These are phyloP conservation scores for Magnusiomyces starmeri DNA, from an alignment of 1,139 yeast species.

Conservation along the genomic window DNA sequence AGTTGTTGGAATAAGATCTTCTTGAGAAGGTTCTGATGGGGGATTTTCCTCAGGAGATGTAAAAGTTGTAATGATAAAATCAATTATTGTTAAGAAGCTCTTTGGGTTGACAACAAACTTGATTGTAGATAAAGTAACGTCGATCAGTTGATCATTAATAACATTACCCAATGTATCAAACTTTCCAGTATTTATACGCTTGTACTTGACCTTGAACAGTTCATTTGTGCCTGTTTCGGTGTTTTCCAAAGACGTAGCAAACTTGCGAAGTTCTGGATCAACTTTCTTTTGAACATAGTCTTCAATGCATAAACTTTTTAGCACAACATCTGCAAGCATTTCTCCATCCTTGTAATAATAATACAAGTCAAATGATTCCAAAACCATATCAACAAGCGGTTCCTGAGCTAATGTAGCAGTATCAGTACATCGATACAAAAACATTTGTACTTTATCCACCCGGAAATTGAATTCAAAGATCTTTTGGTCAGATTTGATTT, in stretches of 20 bases:
- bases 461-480: constrained; percentile 63
- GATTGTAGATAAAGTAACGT: constrained; percentile 73
- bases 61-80: constrained; percentile 78
- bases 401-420: constrained; percentile 55
- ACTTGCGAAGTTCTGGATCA: constrained; percentile 55
- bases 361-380: constrained; percentile 56
- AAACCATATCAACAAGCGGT: constrained; percentile 62
- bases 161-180: constrained; percentile 16
- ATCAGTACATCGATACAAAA: constrained; percentile 62
- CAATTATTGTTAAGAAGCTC: constrained; percentile 69
- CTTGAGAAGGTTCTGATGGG: neutral
- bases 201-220: constrained; percentile 56
- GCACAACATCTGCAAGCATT: constrained; percentile 57
- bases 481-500: constrained; percentile 50
- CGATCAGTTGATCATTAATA: constrained; percentile 69
- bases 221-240: constrained; percentile 36
- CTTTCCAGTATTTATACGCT: constrained; percentile 28
- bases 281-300: constrained; percentile 68
- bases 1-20: neutral
- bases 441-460: constrained; percentile 54
- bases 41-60: constrained; percentile 60
- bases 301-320: constrained; percentile 60
- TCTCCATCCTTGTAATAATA: constrained; percentile 53
- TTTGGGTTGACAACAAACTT: constrained; percentile 70
- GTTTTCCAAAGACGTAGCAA: constrained; percentile 60